Evolutionary conservation across 208 protist species (phyloP), one percentile per base, ranked within the genome.

Genomic region (Leptomonas pyrrhocoris): DNA sequence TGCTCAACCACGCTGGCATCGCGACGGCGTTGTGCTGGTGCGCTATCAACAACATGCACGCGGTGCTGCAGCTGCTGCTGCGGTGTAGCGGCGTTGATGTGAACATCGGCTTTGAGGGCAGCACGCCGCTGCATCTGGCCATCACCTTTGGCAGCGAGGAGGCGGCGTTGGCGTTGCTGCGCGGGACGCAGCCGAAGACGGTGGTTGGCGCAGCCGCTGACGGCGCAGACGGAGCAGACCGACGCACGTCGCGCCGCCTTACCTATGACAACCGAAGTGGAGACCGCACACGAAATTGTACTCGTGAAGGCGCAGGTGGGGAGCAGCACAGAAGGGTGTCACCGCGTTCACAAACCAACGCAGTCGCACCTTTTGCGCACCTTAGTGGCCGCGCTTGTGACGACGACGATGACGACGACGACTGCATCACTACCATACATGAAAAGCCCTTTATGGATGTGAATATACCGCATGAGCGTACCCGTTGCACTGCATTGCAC

Each of bases 21-120:
- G 86, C 89, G 25, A 83, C 89, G 21, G 80, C 86, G 54, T 74
- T 95, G 31, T 95, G 86, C 66, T 95, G 86, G 86, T 91, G 86
- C 54, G 86, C 89, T 4, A 58, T 93, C 46, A 93, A 91, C 73
- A 89, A 92, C 74, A 79, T 91, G 62, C 73, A 74, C 12, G 73
- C 77, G 19, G 63, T 93, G 36, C 82, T 95, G 49, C 65, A 74
- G 54, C 74, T 62, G 49, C 79, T 95, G 23, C 70, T 93, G 28
- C 27, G 60, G 48, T 74, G 83, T 49, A 64, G 68, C 58, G 85
- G 89, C 15, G 84, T 88, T 19, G 81, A 88, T 65, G 83, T 80
- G 27, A 74, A 78, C 16, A 58, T 81, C n/a, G 79, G 79, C 13
- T 65, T 93, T 21, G 85, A 92, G 59, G 89, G 80, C 21, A 85